Conservation (phyloP, 306 rosid genomes). For the Bauhinia variegata region DNA sequence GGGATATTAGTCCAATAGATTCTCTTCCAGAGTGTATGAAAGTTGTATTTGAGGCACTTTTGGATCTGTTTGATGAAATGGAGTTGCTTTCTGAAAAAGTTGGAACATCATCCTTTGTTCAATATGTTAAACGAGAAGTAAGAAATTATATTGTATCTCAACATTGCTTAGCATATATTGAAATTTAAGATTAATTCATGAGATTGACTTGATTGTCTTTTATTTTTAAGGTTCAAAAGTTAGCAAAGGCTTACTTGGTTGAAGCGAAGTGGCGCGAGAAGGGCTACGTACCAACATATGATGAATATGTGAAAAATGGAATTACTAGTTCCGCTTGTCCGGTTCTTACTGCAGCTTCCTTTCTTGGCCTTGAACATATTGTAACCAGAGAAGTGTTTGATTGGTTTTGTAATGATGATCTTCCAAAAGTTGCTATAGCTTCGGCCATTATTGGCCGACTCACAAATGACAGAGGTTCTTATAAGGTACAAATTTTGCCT, state of each 20-base stretch:
- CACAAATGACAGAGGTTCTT: slow-evolving; percentile 12
- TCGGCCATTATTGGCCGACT: not conserved
- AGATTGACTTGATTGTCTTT: not conserved
- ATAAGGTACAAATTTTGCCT: slow-evolving; percentile 12
- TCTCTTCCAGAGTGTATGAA: slow-evolving; percentile 35
- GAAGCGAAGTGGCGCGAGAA: slow-evolving; percentile 46
- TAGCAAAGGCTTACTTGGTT: slow-evolving; percentile 25
- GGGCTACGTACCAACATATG: slow-evolving; percentile 40
- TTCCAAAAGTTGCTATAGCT: slow-evolving; percentile 19
- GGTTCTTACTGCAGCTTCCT: not conserved
- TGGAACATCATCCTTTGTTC: slow-evolving; percentile 20
- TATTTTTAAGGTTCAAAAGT: slow-evolving; percentile 26
- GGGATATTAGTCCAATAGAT: slow-evolving; percentile 31
- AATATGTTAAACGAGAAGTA: slow-evolving; percentile 22
- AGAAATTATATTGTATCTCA: not conserved
- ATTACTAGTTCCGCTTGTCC: not conserved
- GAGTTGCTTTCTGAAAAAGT: not conserved
- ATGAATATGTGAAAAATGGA: slow-evolving; percentile 42
- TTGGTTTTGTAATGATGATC: not conserved
- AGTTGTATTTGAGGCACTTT: not conserved
- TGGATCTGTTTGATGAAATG: slow-evolving; percentile 6
- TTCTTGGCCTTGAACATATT: slow-evolving; percentile 1
- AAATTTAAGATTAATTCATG: not conserved
- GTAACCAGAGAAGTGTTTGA: slow-evolving; percentile 17
- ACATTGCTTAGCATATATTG: not conserved